Evolutionary conservation across 2,329 filamentous ascomycete species (phyloP).

Genomic region (Myriosclerotinia curreyana): DNA sequence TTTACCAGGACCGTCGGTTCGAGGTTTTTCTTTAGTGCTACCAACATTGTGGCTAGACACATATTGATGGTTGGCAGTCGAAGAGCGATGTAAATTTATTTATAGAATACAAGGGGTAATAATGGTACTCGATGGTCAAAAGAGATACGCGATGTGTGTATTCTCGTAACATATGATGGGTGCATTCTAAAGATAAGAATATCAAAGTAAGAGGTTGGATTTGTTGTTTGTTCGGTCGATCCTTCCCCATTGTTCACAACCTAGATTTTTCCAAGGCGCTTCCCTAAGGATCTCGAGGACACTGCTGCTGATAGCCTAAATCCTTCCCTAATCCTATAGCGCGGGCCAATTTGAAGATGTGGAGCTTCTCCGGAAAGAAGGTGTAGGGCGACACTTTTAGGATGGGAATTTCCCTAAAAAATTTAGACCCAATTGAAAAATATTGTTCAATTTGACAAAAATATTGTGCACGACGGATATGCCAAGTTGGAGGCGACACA

Average conservation of each 20-base stretch:
- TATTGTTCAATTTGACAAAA: no score
- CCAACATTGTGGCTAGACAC: constrained; percentile 12
- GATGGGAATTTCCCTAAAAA: background rate
- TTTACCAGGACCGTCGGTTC: background rate
- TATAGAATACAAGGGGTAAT: background rate
- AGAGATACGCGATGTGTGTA: background rate
- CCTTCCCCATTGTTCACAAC: background rate
- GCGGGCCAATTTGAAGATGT: background rate
- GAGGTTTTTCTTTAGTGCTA: constrained; percentile 5
- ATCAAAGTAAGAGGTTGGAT: background rate
- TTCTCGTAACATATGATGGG: background rate
- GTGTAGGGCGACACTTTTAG: background rate
- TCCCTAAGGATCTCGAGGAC: background rate
- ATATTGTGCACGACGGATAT: no score
- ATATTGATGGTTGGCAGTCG: background rate
- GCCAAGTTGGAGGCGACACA: no score
- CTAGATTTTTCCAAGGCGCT: background rate
- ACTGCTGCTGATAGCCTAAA: background rate
- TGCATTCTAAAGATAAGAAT: background rate
- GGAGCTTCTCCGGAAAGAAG: background rate
- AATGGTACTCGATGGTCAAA: background rate
- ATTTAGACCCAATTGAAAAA: no score
- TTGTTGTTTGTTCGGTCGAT: background rate
- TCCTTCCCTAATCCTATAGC: constrained; percentile 7
- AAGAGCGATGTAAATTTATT: background rate